phyloP scores from a whole-genome alignment of 2,329 filamentous ascomycete species.

The Trichoderma aggressivum region DNA sequence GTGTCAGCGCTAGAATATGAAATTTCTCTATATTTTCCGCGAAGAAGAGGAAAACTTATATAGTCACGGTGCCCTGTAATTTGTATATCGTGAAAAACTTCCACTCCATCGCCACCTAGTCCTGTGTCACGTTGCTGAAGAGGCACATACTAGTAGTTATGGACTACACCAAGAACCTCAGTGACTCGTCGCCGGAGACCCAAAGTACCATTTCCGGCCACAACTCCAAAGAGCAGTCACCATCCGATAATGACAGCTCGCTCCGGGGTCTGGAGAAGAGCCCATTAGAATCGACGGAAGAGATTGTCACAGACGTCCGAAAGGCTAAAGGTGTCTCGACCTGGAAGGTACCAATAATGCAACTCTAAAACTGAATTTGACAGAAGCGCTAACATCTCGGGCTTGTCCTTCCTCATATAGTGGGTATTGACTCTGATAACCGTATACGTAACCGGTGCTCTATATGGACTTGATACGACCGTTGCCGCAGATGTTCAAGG shows the following conservation, averaged over 20 bases:
- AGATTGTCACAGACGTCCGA: background rate
- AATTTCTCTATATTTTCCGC: background rate
- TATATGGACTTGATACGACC: background rate
- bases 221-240: background rate
- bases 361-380: background rate
- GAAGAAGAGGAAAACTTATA: background rate
- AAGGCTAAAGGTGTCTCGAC: background rate
- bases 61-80: background rate
- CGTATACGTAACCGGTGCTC: background rate
- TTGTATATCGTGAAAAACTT: background rate
- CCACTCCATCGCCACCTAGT: background rate
- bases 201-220: background rate
- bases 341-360: background rate
- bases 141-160: background rate
- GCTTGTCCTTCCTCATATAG: background rate
- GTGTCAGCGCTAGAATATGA: background rate
- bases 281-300: background rate
- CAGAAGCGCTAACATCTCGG: background rate
- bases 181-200: background rate
- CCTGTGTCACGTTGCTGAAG: background rate
- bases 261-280: background rate
- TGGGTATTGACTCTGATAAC: background rate
- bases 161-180: background rate
- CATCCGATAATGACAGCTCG: background rate
- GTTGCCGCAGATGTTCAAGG: background rate